These are phyloP conservation scores for Porphyrellus sp. DNA, from an alignment of 1,284 basidiomycete genomes.

Conservation along the genomic window DNA sequence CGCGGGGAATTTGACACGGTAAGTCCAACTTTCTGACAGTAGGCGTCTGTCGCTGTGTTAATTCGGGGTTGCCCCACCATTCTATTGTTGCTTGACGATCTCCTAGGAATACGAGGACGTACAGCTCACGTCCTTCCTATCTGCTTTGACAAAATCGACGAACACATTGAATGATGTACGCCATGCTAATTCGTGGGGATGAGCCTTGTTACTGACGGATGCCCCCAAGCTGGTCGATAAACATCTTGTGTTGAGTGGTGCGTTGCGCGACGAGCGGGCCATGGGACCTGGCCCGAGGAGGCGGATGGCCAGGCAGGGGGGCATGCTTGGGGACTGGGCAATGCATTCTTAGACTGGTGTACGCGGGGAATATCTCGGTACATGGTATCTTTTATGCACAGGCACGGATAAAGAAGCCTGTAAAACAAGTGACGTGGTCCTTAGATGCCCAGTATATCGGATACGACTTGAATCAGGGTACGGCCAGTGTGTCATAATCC, in stretches of 20 bases:
- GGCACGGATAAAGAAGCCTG: background rate
- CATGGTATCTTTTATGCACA: background rate
- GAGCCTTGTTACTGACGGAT: constrained; percentile 10
- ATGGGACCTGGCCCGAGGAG: constrained; percentile 39
- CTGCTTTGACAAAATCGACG: constrained; percentile 84
- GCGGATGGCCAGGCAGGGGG: constrained; percentile 47
- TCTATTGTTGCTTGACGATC: constrained; percentile 7
- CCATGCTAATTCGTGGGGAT: constrained; percentile 6
- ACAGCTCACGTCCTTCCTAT: constrained; percentile 86
- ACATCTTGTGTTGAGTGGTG: constrained; percentile 51
- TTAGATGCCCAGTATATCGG: background rate
- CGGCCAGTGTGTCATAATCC: background rate
- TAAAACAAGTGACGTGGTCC: background rate
- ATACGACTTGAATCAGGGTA: background rate
- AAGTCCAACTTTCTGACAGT: constrained; percentile 23
- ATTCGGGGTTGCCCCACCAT: background rate
- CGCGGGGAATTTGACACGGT: constrained; percentile 85
- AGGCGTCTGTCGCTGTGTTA: background rate
- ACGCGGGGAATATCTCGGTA: background rate
- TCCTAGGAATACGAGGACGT: constrained; percentile 92
- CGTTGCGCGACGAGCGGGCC: constrained; percentile 44
- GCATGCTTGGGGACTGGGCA: constrained; percentile 47
- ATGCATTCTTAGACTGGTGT: constrained; percentile 30
- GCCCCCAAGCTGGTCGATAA: constrained; percentile 62
- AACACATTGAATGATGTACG: constrained; percentile 87